Percentiles rank a stretch among this genome's conserved stretches.
Evolutionary conservation across 2,329 filamentous ascomycete species (phyloP).

Genomic region (Fusarium sp.): DNA sequence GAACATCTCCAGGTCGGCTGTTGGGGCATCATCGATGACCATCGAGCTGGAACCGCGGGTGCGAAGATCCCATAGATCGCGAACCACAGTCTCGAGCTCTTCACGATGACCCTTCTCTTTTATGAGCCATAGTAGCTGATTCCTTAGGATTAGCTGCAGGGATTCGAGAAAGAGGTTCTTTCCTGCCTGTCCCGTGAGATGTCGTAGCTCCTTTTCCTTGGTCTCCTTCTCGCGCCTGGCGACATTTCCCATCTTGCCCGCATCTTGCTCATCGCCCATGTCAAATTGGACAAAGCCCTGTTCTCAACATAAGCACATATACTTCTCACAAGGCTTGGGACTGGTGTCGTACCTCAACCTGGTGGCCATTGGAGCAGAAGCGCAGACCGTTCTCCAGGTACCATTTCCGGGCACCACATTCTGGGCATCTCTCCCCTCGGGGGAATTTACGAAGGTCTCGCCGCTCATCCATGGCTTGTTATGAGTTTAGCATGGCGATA

Average conservation of each 20-base stretch:
- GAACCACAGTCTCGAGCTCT: conserved; percentile 79
- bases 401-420: conserved; percentile 75
- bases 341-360: conserved; percentile 66
- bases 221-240: conserved; percentile 65
- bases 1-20: conserved; percentile 47
- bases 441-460: conserved; percentile 60
- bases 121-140: conserved; percentile 79
- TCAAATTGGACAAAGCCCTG: conserved; percentile 65
- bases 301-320: background rate
- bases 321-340: background rate
- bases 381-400: conserved; percentile 77
- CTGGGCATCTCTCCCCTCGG: conserved; percentile 62
- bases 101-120: conserved; percentile 68
- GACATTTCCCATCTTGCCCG: conserved; percentile 65
- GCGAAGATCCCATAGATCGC: conserved; percentile 85
- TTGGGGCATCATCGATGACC: conserved; percentile 41
- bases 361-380: conserved; percentile 82
- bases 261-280: conserved; percentile 73
- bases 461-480: conserved; percentile 50
- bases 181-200: conserved; percentile 71
- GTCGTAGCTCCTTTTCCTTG: conserved; percentile 60
- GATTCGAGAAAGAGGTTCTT: conserved; percentile 82
- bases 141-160: conserved; percentile 83
- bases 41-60: conserved; percentile 55
- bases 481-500: conserved; percentile 2